phyloP scores from a whole-genome alignment of 352 stramenopile genomes.

The Saprolegnia parasitica region DNA sequence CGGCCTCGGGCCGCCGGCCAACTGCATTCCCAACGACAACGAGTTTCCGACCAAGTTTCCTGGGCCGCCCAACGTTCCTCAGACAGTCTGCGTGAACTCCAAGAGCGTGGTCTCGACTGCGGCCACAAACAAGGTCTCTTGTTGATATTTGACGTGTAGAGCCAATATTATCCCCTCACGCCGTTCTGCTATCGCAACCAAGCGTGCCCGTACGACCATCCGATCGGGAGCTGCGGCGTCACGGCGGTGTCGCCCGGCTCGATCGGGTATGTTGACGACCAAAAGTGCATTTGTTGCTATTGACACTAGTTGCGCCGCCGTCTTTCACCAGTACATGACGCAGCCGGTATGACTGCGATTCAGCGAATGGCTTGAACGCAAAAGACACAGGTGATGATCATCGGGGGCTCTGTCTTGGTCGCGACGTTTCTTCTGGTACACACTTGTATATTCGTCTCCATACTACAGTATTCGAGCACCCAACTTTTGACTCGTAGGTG shows the following conservation, averaged over 20 bases:
- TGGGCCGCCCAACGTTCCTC: constrained; percentile 32
- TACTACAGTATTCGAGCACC: too few relatives aligned
- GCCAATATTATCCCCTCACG: constrained; percentile 41
- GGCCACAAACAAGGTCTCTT: constrained; percentile 30
- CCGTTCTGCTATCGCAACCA: constrained; percentile 43
- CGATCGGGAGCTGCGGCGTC: constrained; percentile 51
- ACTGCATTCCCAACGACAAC: constrained; percentile 44
- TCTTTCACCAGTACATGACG: constrained; percentile 22
- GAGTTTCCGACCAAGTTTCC: constrained; percentile 49
- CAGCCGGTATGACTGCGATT: neutral
- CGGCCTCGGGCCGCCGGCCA: constrained; percentile 49
- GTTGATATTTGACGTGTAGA: constrained; percentile 4
- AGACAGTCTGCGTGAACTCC: constrained; percentile 28
- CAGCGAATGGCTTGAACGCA: neutral
- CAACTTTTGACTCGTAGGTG: too few relatives aligned
- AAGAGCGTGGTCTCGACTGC: neutral
- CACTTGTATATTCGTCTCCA: too few relatives aligned
- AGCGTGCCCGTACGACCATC: constrained; percentile 56
- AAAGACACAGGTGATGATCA: neutral
- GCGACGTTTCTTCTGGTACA: neutral
- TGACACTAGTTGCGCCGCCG: constrained; percentile 9
- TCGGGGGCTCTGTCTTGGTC: neutral
- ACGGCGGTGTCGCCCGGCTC: constrained; percentile 9
- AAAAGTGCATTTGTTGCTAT: neutral
- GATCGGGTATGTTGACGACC: neutral